Evolutionary conservation across 2,329 filamentous ascomycete species (phyloP).

Genomic region (Colletotrichum noveboracense): DNA sequence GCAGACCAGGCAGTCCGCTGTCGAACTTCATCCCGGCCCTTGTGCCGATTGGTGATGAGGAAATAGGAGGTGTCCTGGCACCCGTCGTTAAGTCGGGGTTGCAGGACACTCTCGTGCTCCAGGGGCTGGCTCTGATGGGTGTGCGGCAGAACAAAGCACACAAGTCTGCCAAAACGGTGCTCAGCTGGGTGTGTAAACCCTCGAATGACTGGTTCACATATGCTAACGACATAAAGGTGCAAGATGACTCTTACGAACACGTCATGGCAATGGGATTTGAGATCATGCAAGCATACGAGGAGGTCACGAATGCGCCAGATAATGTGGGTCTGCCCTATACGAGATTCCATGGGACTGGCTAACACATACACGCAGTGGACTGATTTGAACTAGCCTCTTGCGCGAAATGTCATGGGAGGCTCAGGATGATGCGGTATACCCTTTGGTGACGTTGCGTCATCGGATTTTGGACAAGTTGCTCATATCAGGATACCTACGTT

Average conservation of each 20-base stretch:
- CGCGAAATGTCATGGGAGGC: not conserved
- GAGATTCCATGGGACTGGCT: not conserved
- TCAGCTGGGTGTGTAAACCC: conserved; percentile 75
- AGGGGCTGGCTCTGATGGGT: conserved; percentile 81
- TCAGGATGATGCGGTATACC: not conserved
- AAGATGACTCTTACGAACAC: conserved; percentile 75
- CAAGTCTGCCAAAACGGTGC: conserved; percentile 72
- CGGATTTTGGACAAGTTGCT: not conserved
- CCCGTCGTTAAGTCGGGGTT: conserved; percentile 75
- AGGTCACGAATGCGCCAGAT: conserved; percentile 71
- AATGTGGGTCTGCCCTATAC: conserved; percentile 43
- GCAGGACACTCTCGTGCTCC: conserved; percentile 72
- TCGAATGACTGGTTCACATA: not conserved
- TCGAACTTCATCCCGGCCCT: conserved; percentile 74
- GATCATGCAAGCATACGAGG: conserved; percentile 80
- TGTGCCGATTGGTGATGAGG: conserved; percentile 59
- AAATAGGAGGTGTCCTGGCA: conserved; percentile 78
- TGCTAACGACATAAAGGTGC: conserved; percentile 53
- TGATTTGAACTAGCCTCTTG: conserved; percentile 10
- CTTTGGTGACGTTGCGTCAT: not conserved
- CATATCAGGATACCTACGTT: not conserved
- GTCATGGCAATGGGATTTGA: conserved; percentile 82
- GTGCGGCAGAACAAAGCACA: conserved; percentile 83
- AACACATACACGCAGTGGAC: conserved; percentile 4
- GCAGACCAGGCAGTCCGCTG: conserved; percentile 71